Conservation (phyloP, 129 eudicot species). For the Calendula officinalis region DNA sequence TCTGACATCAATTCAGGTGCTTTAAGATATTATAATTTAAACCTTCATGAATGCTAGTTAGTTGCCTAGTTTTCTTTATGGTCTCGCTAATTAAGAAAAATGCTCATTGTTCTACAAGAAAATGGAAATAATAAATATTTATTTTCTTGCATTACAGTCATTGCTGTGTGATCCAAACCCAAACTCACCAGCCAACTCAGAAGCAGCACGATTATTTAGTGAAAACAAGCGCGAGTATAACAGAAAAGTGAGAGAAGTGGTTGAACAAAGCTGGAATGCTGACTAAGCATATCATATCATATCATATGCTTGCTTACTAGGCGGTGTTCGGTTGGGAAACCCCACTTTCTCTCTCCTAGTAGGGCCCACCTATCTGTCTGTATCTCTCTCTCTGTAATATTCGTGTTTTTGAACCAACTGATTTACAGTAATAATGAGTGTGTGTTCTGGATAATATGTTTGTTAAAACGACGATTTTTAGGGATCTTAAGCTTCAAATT, state of each 20-base stretch:
- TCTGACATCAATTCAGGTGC: conserved; percentile 85
- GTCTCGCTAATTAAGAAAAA: background rate
- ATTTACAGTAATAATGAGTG: conserved; percentile 29
- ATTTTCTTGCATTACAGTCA: conserved; percentile 42
- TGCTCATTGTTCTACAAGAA: background rate
- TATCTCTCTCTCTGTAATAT: conserved; percentile 22
- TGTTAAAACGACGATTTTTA: conserved; percentile 24
- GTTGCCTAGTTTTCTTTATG: background rate
- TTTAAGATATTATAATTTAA: background rate
- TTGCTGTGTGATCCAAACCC: conserved; percentile 85
- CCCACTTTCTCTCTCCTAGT: conserved; percentile 21
- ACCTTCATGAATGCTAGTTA: background rate
- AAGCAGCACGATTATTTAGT: conserved; percentile 82
- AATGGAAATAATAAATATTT: background rate
- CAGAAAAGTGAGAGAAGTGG: conserved; percentile 75
- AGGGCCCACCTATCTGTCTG: conserved; percentile 25
- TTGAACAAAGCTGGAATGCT: conserved; percentile 95
- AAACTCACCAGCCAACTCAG: conserved; percentile 86
- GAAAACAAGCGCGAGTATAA: conserved; percentile 85
- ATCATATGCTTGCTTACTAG: background rate
- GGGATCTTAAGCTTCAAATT: conserved; percentile 22
- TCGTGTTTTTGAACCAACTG: conserved; percentile 18
- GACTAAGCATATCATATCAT: conserved; percentile 58
- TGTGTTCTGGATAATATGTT: conserved; percentile 28
- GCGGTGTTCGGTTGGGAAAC: conserved; percentile 21